A percentile compares a stretch with the other conserved stretches of the same genome.
phyloP scores from a whole-genome alignment of 805 yeast species.

The Teunomyces stri region DNA sequence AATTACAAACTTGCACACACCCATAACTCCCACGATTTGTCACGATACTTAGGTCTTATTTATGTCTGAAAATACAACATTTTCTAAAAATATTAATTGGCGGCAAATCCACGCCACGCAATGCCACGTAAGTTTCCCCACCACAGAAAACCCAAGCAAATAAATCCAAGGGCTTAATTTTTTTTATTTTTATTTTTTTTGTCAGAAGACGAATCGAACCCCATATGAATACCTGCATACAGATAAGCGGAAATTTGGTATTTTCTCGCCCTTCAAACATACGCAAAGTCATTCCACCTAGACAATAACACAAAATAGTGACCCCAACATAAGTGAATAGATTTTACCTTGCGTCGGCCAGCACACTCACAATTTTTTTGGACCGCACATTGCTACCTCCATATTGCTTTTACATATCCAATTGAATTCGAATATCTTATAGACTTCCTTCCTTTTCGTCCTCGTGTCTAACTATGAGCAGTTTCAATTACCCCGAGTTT shows the following conservation, averaged over 20 bases:
- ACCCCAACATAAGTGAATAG: slow-evolving; percentile 2
- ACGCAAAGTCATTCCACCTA: slow-evolving; percentile 3
- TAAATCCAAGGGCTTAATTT: too few species aligned
- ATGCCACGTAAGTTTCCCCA: not conserved
- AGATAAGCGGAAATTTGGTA: not conserved
- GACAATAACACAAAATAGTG: slow-evolving; percentile 1
- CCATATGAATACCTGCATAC: not conserved
- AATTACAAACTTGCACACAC: too few species aligned
- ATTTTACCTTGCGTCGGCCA: not conserved
- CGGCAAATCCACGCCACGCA: not conserved
- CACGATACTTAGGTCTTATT: not conserved
- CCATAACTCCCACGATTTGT: not conserved
- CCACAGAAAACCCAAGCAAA: not conserved
- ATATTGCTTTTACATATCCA: not conserved
- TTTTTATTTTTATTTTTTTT: not conserved
- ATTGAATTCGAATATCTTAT: not conserved
- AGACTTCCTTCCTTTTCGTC: not conserved
- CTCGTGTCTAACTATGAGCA: slow-evolving; percentile 16
- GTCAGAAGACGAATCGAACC: slow-evolving; percentile 2
- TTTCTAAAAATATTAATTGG: not conserved
- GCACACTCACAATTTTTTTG: not conserved
- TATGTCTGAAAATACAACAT: not conserved
- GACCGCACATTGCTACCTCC: not conserved
- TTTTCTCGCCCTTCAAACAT: not conserved
- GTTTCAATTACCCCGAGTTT: slow-evolving; percentile 37